phyloP scores from a whole-genome alignment of 2,329 filamentous ascomycete species.

The Tolypocladium nubicola region DNA sequence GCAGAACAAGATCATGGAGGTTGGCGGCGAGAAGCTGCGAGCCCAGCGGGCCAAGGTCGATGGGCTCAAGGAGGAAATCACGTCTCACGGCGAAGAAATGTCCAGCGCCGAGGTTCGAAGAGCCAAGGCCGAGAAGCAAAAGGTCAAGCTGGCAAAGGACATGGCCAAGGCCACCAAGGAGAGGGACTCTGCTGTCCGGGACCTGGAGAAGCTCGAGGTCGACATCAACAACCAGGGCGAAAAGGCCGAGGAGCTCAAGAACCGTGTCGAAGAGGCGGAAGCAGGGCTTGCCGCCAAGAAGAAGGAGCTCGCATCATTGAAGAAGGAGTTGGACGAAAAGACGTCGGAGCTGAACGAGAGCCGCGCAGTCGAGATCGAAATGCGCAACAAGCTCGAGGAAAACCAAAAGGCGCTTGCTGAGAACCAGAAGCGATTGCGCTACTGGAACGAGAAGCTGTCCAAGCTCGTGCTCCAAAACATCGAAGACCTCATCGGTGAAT shows the following conservation, averaged over 20 bases:
- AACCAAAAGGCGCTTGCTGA: slow-evolving; percentile 82
- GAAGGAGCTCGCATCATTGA: slow-evolving; percentile 67
- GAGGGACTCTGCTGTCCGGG: slow-evolving; percentile 57
- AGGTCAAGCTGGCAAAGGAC: slow-evolving; percentile 76
- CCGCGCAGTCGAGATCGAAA: slow-evolving; percentile 85
- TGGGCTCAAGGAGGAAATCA: slow-evolving; percentile 74
- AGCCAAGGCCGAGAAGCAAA: slow-evolving; percentile 90
- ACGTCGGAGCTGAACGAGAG: slow-evolving; percentile 79
- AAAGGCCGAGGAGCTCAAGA: slow-evolving; percentile 61
- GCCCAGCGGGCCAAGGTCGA: slow-evolving; percentile 88
- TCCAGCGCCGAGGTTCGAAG: slow-evolving; percentile 80
- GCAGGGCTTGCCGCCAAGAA: slow-evolving; percentile 69
- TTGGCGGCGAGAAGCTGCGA: slow-evolving; percentile 86
- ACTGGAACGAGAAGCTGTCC: slow-evolving; percentile 83
- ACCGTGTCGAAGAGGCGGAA: slow-evolving; percentile 72
- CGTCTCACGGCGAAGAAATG: slow-evolving; percentile 67
- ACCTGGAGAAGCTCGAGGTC: slow-evolving; percentile 67
- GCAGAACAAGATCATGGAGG: slow-evolving; percentile 97
- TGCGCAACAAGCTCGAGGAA: slow-evolving; percentile 96
- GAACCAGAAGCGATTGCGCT: slow-evolving; percentile 71
- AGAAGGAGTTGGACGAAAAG: slow-evolving; percentile 79
- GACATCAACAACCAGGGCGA: slow-evolving; percentile 70
- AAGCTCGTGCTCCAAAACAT: slow-evolving; percentile 80
- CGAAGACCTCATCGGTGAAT: slow-evolving; percentile 47
- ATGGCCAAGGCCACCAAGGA: slow-evolving; percentile 70